Conservation (phyloP, 164 flowering plant genomes). For the Umbellularia californica region DNA sequence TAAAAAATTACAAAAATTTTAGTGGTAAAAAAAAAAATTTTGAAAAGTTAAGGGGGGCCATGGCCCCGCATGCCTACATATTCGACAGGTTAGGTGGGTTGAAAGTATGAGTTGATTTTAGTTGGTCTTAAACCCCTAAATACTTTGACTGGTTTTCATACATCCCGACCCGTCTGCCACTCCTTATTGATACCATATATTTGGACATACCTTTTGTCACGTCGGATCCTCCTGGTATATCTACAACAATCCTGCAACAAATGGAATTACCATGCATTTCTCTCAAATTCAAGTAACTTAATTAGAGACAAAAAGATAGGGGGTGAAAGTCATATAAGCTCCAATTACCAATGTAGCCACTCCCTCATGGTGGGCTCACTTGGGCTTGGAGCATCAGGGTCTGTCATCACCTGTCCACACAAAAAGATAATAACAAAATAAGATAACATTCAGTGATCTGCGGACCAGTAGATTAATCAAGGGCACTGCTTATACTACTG, state of each 20-base stretch:
- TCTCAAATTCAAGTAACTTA: not conserved
- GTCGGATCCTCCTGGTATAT: constrained; percentile 4
- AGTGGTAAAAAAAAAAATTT: too few species aligned
- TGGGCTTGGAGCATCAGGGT: constrained; percentile 24
- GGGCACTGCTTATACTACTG: too few species aligned
- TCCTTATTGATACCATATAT: not conserved
- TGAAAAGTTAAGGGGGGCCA: too few species aligned
- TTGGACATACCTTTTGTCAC: constrained; percentile 2
- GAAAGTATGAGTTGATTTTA: too few species aligned
- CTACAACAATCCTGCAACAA: constrained; percentile 10
- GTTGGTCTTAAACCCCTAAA: too few species aligned
- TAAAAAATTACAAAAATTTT: too few species aligned
- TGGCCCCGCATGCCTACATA: too few species aligned
- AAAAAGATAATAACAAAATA: not conserved
- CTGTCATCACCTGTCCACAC: constrained; percentile 14
- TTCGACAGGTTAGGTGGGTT: too few species aligned
- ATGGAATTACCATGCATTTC: not conserved
- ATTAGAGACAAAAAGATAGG: not conserved
- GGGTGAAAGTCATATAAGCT: not conserved
- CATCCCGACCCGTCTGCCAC: too few species aligned
- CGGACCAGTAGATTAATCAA: too few species aligned
- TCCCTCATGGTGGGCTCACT: constrained; percentile 20
- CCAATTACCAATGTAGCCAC: constrained; percentile 15
- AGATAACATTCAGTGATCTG: too few species aligned
- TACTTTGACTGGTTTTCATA: too few species aligned